Conservation (phyloP, 768 basidiomycete genomes). For the Hortiboletus flavorubellus region DNA sequence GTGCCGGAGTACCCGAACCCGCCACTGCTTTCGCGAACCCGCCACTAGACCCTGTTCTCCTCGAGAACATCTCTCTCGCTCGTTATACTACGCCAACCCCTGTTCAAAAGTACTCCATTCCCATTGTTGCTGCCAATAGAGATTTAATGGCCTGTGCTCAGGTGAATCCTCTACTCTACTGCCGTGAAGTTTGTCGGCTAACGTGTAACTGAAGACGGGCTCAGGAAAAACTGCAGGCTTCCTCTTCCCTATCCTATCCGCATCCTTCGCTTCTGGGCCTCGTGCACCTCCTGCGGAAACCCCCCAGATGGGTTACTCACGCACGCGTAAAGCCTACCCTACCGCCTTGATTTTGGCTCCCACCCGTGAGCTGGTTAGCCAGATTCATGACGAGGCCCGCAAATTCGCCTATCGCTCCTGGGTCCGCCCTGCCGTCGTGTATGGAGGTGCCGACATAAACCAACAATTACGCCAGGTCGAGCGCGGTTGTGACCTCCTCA, state of each 20-base stretch:
- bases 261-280: conserved; percentile 85
- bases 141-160: conserved; percentile 96
- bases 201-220: conserved; percentile 68
- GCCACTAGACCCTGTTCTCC: conserved; percentile 87
- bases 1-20: conserved; percentile 95
- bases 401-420: conserved; percentile 99
- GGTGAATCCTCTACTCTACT: conserved; percentile 40
- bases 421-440: conserved; percentile 98
- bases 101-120: conserved; percentile 99
- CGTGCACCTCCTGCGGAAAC: conserved; percentile 57
- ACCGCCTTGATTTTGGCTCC: conserved; percentile 97
- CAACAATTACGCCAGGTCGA: conserved; percentile 92
- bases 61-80: conserved; percentile 92
- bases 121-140: conserved; percentile 87
- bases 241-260: conserved; percentile 97
- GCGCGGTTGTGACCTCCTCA: conserved; percentile 94
- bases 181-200: conserved; percentile 13
- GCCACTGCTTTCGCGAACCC: conserved; percentile 82
- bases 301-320: conserved; percentile 50
- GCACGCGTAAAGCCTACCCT: conserved; percentile 88
- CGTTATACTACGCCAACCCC: conserved; percentile 96
- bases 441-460: conserved; percentile 98
- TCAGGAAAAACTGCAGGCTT: conserved; percentile 99
- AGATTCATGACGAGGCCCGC: conserved; percentile 98
- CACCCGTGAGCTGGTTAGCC: conserved; percentile 97